phyloP scores from a whole-genome alignment of 2,329 filamentous ascomycete genomes.

The Apiospora malaysiana region DNA sequence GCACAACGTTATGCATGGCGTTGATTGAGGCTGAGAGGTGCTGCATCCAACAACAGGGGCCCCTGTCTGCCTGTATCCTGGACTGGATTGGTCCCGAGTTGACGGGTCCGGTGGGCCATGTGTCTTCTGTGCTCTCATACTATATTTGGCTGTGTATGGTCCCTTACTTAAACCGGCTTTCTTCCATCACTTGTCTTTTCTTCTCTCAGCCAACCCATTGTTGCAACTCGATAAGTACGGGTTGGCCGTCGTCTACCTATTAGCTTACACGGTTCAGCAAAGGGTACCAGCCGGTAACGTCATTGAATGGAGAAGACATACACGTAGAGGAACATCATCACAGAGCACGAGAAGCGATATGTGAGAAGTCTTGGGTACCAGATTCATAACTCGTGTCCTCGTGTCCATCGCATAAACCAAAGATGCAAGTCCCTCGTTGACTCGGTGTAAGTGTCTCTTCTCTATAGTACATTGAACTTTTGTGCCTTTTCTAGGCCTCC shows the following conservation, averaged over 20 bases:
- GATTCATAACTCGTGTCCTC: slow-evolving; percentile 10
- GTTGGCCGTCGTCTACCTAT: no score
- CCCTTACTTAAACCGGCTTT: no score
- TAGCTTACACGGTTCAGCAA: no score
- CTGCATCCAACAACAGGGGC: neutral
- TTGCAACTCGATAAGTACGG: no score
- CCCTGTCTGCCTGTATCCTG: neutral
- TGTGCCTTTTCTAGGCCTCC: neutral
- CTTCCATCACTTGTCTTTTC: neutral
- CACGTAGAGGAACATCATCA: no score
- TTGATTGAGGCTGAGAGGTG: slow-evolving; percentile 1
- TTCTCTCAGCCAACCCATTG: no score
- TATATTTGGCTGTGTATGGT: no score
- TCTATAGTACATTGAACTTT: slow-evolving; percentile 13
- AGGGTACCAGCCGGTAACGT: no score
- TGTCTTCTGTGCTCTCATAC: no score
- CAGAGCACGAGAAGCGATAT: neutral
- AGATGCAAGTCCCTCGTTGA: neutral
- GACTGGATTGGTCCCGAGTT: neutral
- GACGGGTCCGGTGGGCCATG: neutral
- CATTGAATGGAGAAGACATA: neutral
- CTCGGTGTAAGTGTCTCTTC: neutral
- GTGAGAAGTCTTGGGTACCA: neutral
- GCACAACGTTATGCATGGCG: slow-evolving; percentile 7
- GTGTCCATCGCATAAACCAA: slow-evolving; percentile 9